These are phyloP conservation scores for Corniculantispora saksenae DNA, from an alignment of 2,329 filamentous ascomycete genomes.

Conservation along the genomic window DNA sequence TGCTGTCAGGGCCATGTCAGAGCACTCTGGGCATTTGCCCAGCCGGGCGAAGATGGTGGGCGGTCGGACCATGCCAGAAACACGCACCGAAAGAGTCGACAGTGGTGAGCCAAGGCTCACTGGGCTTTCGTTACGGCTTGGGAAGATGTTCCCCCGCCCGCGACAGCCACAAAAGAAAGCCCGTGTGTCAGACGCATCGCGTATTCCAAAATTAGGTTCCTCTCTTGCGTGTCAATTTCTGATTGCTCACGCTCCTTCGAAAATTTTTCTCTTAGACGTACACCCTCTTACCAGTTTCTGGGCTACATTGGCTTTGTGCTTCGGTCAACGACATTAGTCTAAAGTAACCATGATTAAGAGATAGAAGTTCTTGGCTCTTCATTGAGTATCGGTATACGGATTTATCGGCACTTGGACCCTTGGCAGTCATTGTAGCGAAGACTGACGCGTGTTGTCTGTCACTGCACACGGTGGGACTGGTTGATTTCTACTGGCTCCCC, in stretches of 20 bases:
- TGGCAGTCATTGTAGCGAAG: background rate
- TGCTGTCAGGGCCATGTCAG: background rate
- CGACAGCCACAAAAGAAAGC: background rate
- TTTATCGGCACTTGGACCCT: background rate
- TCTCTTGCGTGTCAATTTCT: background rate
- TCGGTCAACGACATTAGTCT: background rate
- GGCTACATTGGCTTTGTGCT: background rate
- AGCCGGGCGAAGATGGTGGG: background rate
- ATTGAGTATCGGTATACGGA: background rate
- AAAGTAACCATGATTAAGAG: background rate
- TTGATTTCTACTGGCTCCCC: too few relatives aligned
- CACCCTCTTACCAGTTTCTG: background rate
- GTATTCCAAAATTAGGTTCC: background rate
- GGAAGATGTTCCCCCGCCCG: too few relatives aligned
- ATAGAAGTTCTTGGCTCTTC: background rate
- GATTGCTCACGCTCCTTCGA: background rate
- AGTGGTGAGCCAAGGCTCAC: background rate
- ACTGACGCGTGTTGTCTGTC: background rate
- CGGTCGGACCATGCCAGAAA: constrained; percentile 7
- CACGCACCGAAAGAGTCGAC: background rate
- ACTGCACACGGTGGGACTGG: background rate
- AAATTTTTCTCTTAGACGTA: background rate
- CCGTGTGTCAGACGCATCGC: background rate
- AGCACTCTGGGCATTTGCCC: background rate
- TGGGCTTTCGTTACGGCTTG: too few relatives aligned